Evolutionary conservation across 192 early-diverging fungal genomes (phyloP), one percentile per base, ranked within the genome.

Genomic region (Backusella luteola): DNA sequence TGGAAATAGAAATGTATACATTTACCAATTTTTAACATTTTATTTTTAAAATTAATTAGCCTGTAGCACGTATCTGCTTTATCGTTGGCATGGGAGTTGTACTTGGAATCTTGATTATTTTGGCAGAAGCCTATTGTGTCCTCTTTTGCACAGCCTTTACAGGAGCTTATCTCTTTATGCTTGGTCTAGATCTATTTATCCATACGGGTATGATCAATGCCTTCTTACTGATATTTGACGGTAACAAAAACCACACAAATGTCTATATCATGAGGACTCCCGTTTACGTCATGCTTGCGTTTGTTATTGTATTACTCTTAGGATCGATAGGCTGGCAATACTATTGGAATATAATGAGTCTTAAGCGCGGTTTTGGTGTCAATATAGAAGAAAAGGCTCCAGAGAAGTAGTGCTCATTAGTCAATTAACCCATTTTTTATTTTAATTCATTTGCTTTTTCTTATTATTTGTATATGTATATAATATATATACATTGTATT

Each of bases 151-250:
- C 88, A 7, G 69, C 83, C 4, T 72, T 89, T 63, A 69, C 87
- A 39, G 88, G 89, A 15, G 79, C 86, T 14, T 88, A 83, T 49
- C 73, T 85, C 7, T 79, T 89, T 34, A 84, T 92, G 35, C 39
- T 84, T 21, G 89, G 88, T 9, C 71, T 91, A 1, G 89, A 90
- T 71, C 46, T 88, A 1, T 92, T 88, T 69, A 78, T 84, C 0
- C 85, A 87, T 46, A 89, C 88, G 32, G 89, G 87, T 2, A 88
- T 90, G 73, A 66, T 80, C 41, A 77, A 84, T n/a, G 38, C 74
- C n/a, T 73, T 77, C 29, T 73, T 73, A 1, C 29, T 69, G 21
- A 73, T 84, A 36, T 73, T 84, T 21, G 76, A 84, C 15, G 42
- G 53, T 4, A 80, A 84, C 34, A 59, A 42, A 23, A 52, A 76